Percentiles rank a stretch among this genome's conserved stretches.
phyloP scores from a whole-genome alignment of 2,329 filamentous ascomycete species.

The Thielaviopsis cerberus region DNA sequence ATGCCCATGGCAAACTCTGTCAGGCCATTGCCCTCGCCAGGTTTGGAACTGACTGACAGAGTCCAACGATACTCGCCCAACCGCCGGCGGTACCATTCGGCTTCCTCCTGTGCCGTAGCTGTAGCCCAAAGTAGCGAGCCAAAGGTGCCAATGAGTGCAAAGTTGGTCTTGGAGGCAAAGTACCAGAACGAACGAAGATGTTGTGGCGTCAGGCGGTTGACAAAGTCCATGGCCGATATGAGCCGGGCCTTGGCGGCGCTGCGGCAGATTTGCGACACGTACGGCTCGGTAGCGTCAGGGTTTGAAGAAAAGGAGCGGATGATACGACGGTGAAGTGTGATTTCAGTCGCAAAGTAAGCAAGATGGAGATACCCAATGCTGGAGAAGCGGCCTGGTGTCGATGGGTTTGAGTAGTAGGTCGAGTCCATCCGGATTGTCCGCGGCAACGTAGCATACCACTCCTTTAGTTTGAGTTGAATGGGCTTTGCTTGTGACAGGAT shows the following conservation, averaged over 20 bases:
- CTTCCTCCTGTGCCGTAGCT: constrained; percentile 69
- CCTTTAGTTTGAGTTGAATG: constrained; percentile 64
- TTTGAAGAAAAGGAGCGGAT: constrained; percentile 51
- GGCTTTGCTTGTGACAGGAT: constrained; percentile 62
- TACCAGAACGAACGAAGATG: constrained; percentile 90
- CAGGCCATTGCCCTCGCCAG: constrained; percentile 37
- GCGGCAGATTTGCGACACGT: constrained; percentile 80
- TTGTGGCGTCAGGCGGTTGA: constrained; percentile 71
- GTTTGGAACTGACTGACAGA: constrained; percentile 64
- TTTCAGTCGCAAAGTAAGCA: constrained; percentile 85
- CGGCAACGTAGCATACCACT: constrained; percentile 62
- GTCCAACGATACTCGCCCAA: constrained; percentile 90
- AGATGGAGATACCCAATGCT: constrained; percentile 67
- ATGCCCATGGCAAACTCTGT: constrained; percentile 61
- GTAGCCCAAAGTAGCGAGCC: constrained; percentile 80
- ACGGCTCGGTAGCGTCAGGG: constrained; percentile 41
- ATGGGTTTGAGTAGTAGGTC: constrained; percentile 11
- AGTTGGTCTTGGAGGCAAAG: constrained; percentile 73
- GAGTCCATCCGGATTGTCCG: constrained; percentile 45
- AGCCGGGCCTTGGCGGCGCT: constrained; percentile 84
- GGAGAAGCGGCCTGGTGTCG: constrained; percentile 27
- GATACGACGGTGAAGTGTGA: constrained; percentile 78
- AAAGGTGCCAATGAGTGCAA: constrained; percentile 87
- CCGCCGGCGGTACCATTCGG: constrained; percentile 74
- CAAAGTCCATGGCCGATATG: constrained; percentile 93